These are phyloP conservation scores for Panus rudis DNA, from an alignment of 768 basidiomycete genomes.

Conservation along the genomic window DNA sequence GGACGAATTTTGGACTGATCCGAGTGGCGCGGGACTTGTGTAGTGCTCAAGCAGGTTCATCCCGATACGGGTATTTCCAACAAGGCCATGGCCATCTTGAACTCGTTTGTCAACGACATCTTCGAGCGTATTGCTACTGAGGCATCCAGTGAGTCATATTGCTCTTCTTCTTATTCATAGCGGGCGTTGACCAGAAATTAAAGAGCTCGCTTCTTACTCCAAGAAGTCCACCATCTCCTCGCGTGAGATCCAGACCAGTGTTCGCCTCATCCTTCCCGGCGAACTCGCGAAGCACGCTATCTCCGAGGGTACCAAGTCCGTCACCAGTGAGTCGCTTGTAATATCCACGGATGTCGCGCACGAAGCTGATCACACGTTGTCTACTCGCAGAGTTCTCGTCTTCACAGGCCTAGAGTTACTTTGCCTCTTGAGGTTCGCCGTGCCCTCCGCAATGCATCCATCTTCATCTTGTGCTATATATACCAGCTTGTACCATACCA, in stretches of 20 bases:
- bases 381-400: conserved; percentile 45
- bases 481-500: conserved; percentile 5
- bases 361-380: conserved; percentile 11
- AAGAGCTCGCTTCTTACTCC: conserved; percentile 77
- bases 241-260: conserved; percentile 82
- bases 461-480: conserved; percentile 4
- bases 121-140: conserved; percentile 76
- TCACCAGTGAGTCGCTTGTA: conserved; percentile 45
- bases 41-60: conserved; percentile 87
- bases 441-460: no score
- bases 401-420: conserved; percentile 16
- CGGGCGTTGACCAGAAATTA: not conserved
- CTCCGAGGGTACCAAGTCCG: conserved; percentile 75
- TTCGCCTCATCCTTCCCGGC: conserved; percentile 78
- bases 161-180: not conserved
- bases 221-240: conserved; percentile 92
- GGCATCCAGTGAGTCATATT: conserved; percentile 49
- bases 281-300: conserved; percentile 86
- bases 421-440: conserved; percentile 4
- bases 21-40: conserved; percentile 7
- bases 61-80: conserved; percentile 92
- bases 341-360: not conserved
- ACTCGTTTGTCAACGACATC: conserved; percentile 82
- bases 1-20: not conserved
- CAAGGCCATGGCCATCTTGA: conserved; percentile 80